Evolutionary conservation across 2,329 filamentous ascomycete genomes (phyloP), one percentile per base, ranked within the genome.

Genomic region (Fusarium fracticaudum): DNA sequence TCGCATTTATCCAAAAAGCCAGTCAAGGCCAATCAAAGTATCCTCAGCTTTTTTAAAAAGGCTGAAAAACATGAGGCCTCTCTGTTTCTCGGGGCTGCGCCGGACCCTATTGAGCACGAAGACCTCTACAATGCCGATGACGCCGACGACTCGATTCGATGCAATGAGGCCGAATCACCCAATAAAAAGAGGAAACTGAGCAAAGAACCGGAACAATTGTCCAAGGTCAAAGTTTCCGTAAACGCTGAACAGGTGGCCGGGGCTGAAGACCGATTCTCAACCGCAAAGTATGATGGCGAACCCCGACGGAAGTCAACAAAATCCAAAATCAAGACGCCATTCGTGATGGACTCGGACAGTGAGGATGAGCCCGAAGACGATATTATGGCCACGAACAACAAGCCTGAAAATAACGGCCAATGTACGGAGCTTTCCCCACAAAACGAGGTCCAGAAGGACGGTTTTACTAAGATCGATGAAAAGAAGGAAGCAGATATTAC

Each of bases 21-120:
- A 8, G 75, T 77, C 26, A 84, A 83, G 44, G 83, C 84, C 2
- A 94, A 93, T 76, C 85, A 86, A 12, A 94, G 91, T 72, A 94
- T 94, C 38, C 83, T 94, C 20, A 94, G 83, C 72, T 95, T 94
- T 81, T 95, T 95, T 79, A 91, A 93, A 78, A 94, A 94, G 78
- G 86, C 89, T 0, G 87, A 90, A 44, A 87, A 88, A 60, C 84
- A 87, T 64, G 87, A 92, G 71, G 84, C 91, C 64, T 85, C 86
- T 26, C 86, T 93, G 15, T 92, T 93, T 73, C 81, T 86, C 1
- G 82, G 80, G n/a, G 72, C 78, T 22, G 48, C 73, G 7, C 60
- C 76, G 4, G 76, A 75, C 14, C n/a, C 63, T 18, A 63, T 68
- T n/a, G 41, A 60, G 18, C 67, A 70, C 17, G 74, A 82, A 38